Evolutionary conservation across 345 rosid genomes (phyloP).

Genomic region (Camelina hispida): DNA sequence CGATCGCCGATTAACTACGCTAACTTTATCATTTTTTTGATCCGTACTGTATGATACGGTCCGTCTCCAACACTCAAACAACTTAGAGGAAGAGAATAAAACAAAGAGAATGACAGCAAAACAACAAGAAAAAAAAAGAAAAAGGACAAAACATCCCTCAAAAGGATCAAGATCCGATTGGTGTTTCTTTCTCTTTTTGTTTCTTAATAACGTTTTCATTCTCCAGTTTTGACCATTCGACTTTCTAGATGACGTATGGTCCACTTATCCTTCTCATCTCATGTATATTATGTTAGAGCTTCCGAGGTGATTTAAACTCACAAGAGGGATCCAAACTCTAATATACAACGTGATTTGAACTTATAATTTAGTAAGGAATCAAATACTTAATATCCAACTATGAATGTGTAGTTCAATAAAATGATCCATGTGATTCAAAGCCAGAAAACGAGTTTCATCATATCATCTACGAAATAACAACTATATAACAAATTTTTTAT

Average conservation of each 20-base stretch:
- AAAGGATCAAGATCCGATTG: conserved; percentile 44
- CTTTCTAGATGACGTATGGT: conserved; percentile 9
- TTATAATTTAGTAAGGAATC: background rate
- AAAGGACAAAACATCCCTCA: conserved; percentile 12
- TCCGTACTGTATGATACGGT: conserved; percentile 42
- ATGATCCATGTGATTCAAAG: too few relatives aligned
- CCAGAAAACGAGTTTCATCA: too few relatives aligned
- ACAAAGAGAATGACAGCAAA: conserved; percentile 43
- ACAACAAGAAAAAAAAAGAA: background rate
- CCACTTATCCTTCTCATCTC: background rate
- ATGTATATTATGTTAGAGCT: background rate
- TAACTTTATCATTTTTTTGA: background rate
- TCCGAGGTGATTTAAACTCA: background rate
- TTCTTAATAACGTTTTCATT: conserved; percentile 18
- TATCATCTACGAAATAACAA: too few relatives aligned
- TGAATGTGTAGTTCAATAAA: too few relatives aligned
- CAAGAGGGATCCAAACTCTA: background rate
- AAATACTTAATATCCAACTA: too few relatives aligned
- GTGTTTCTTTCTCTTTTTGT: background rate
- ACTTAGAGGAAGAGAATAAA: background rate
- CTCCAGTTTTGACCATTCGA: conserved; percentile 29
- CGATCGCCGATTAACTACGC: background rate
- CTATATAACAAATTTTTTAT: too few relatives aligned
- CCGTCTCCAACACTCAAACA: conserved; percentile 38
- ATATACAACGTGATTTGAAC: background rate